Evolutionary conservation across 2,329 filamentous ascomycete species (phyloP), one percentile per base, ranked within the genome.

Genomic region (Microsporum canis): DNA sequence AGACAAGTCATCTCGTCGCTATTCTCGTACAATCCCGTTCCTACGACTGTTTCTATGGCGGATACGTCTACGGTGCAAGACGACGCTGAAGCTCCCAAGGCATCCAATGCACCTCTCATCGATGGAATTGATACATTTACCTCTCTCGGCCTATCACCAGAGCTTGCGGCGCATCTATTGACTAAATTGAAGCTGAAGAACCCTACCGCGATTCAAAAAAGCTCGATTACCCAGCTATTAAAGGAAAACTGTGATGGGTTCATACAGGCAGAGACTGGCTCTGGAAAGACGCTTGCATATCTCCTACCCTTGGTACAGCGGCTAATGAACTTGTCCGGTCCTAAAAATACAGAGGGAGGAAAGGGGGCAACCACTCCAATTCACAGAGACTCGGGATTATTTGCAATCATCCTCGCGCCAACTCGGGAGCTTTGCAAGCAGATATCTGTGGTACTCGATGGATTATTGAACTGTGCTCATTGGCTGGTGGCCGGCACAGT

Each of bases 221-320:
- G 89, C 64, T 88, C 92, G 0, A 86, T 99, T 43, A 82, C 88
- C 47, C 86, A 94, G 67, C 77, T 99, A 63, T 75, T 95, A 51
- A 85, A 85, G 47, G 86, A 88, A 59, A 88, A 95, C 67, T 86
- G 84, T 53, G 94, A 99, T 77, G 91, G 91, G 1, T 99, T 99
- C 69, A 87, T 99, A 38, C 94, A 97, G 72, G 95, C 94, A 2
- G 88, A 99, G 76, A 99, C 94, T 0, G 94, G 94, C 67, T 99
- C 94, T 0, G 94, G 94, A 76, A 99, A 99, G 77, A 99, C 94
- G 0, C 77, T 99, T 63, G 89, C 94, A n/a, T 99, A 99, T 72
- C 80, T 99, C 3, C 77, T 99, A 5, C 94, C 94, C 1, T 88
- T 99, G 55, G 85, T 99, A 27, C 89, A 99, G 71, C 83, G 91